These are phyloP conservation scores for Tulasnella sp. DNA, from an alignment of 768 basidiomycete species.

Conservation along the genomic window DNA sequence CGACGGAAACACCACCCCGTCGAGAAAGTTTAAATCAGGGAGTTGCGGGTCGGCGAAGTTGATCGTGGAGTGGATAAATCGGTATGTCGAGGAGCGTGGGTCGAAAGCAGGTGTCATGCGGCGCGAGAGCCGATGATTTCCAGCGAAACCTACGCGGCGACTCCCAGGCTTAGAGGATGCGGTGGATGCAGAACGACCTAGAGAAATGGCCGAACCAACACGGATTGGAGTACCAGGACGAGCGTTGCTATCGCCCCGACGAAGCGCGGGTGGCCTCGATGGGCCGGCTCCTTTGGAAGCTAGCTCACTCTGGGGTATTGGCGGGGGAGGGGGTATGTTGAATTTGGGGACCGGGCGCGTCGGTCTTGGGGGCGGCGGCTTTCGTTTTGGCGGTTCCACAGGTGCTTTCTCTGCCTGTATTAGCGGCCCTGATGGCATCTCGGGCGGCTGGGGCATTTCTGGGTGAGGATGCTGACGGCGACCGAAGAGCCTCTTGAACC, in stretches of 20 bases:
- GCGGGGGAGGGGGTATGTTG: neutral
- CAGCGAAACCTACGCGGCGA: neutral
- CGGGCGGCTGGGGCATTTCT: neutral
- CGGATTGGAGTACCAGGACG: too few relatives aligned
- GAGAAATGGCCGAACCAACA: too few relatives aligned
- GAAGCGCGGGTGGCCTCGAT: too few relatives aligned
- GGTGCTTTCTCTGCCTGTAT: neutral
- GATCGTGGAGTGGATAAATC: constrained; percentile 7
- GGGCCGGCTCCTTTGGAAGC: too few relatives aligned
- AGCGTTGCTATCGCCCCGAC: too few relatives aligned
- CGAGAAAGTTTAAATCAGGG: constrained; percentile 8
- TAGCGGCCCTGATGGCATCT: neutral
- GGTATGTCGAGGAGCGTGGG: constrained; percentile 9
- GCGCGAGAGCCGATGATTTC: neutral
- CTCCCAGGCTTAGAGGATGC: too few relatives aligned
- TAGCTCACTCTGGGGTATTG: neutral
- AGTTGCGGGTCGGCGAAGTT: constrained; percentile 4
- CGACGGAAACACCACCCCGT: neutral
- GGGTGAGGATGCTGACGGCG: neutral
- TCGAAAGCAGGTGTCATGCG: constrained; percentile 8
- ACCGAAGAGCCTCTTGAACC: neutral
- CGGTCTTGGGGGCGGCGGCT: neutral
- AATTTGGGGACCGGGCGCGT: too few relatives aligned
- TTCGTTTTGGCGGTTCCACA: neutral
- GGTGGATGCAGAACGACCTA: too few relatives aligned